Evolutionary conservation across 306 rosid species (phyloP), one percentile per base, ranked within the genome.

Genomic region (Alnus glutinosa): DNA sequence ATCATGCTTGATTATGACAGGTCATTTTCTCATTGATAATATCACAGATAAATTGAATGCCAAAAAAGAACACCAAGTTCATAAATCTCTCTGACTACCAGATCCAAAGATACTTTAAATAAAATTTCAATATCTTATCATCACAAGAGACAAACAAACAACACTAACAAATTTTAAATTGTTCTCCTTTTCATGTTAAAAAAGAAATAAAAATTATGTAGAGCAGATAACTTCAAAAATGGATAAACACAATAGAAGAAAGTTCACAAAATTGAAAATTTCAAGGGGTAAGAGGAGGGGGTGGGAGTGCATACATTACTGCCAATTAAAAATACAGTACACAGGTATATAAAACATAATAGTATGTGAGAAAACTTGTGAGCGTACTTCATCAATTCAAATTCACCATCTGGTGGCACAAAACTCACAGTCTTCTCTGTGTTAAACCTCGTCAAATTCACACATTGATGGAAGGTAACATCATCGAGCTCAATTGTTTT

Each of bases 371-470:
- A 62, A 46, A 49, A 70, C 61, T 42, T 36, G 52, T 55, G 50
- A 84, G 54, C 97, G 88, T 87, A 94, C 97, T 94, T 94, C 98
- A 92, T 94, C 79, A 92, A 92, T 85, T 94, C 98, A 84, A 94
- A 94, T 92, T 94, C 97, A 71, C 97, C 96, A 75, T 94, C 97
- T 23, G 98, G 98, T 49, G 97, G 98, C 85, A 94, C 98, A 85
- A 94, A 94, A 90, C 98, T 94, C 82, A 94, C 97, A 10, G 97
- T 94, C 89, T 92, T 94, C 89, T 90, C 96, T 46, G 96, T 88
- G 86, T 94, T 94, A 83, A 94, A 94, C 86, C 98, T 90, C 9
- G 98, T 92, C 92, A 94, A 89, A 83, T 94, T 94, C 78, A 94
- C 98, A 87, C 98, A 94, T 79, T 94, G 98, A 83, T 92, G 97